Base-by-base conservation (phyloP, 2,329 filamentous ascomycete genomes). In the Monilinia vaccinii-corymbosi region DNA sequence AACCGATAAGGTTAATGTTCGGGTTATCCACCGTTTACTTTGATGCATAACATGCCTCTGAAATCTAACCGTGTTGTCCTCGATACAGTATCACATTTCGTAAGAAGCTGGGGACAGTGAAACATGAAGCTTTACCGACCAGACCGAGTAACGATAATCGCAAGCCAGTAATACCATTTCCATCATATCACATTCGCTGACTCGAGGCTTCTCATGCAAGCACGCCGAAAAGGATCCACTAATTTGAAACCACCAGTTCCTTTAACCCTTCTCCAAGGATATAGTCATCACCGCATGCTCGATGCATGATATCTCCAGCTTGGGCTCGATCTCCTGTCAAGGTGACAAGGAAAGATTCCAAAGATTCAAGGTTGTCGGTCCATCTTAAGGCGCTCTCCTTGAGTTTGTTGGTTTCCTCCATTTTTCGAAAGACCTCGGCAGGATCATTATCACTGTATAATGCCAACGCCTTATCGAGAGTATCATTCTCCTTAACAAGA, bases 221-320 rank as follows among this genome's bases (percentile, higher is more conserved):
- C 3, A 44, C 32, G 51, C 50, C n/a, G 31, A 42, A 38, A 32
- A 31, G 11, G 14, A 44, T 51, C 46, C 46, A 44, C 56, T 58
- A 58, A 51, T 58, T 58, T 50, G 56, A 47, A 46, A 47, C 57
- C 49, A 31, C 31, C 51, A 73, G 65, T 61, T 75, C 78, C 61
- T 70, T 75, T 64, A 81, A 70, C 21, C 76, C 74, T 45, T 75
- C 74, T 49, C 78, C 78, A 58, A 77, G 72, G 42, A 77, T 73
- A 64, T 74, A 80, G 65, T 81, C 77, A 23, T 77, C 75, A 3
- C 74, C 76, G 60, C 80, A 81, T 25, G 71, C 69, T 40, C 63
- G 62, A 61, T 67, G 67, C 68, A 76, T 75, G 14, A 76, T 64
- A 14, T 62, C 62, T 31, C 64, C 60, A 55, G 76, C 65, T 23